Evolutionary conservation across 768 basidiomycete species (phyloP).

Genomic region (Tricholoma matsutake): DNA sequence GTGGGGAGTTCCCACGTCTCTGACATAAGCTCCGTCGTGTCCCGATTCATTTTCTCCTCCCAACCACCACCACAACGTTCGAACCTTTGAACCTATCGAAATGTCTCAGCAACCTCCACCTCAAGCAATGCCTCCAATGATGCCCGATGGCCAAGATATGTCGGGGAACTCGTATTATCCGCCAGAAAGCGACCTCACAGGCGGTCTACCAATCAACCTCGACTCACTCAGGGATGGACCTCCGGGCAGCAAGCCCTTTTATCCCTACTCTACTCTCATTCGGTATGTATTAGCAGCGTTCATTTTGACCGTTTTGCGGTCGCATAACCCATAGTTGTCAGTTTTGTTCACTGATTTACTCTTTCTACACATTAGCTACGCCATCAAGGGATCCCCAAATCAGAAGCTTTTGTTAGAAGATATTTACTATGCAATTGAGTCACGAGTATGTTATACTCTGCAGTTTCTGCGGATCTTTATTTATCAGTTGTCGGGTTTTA

Average conservation of each 20-base stretch:
- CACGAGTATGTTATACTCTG: conserved; percentile 54
- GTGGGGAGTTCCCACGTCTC: conserved; percentile 55
- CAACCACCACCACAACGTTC: conserved; percentile 42
- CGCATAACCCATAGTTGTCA: conserved; percentile 13
- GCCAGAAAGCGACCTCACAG: conserved; percentile 73
- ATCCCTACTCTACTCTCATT: conserved; percentile 88
- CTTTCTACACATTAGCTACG: conserved; percentile 53
- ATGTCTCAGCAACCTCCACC: conserved; percentile 55
- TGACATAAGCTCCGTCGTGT: conserved; percentile 48
- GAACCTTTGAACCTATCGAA: conserved; percentile 16
- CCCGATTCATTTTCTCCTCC: conserved; percentile 42
- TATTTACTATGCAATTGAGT: conserved; percentile 90
- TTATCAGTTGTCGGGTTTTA: not conserved
- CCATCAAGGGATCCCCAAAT: conserved; percentile 88
- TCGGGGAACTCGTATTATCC: conserved; percentile 69
- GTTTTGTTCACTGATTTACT: conserved; percentile 7
- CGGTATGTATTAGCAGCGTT: conserved; percentile 53
- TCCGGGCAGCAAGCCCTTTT: conserved; percentile 87
- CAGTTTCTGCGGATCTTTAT: not conserved
- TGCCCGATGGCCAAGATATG: conserved; percentile 58
- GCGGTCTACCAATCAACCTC: conserved; percentile 82
- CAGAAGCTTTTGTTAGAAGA: conserved; percentile 84
- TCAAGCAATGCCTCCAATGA: conserved; percentile 62
- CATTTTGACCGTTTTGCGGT: not conserved
- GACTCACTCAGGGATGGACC: conserved; percentile 86